Base-by-base conservation (phyloP, 1,284 basidiomycete species). In the Ceratobasidium sp. region DNA sequence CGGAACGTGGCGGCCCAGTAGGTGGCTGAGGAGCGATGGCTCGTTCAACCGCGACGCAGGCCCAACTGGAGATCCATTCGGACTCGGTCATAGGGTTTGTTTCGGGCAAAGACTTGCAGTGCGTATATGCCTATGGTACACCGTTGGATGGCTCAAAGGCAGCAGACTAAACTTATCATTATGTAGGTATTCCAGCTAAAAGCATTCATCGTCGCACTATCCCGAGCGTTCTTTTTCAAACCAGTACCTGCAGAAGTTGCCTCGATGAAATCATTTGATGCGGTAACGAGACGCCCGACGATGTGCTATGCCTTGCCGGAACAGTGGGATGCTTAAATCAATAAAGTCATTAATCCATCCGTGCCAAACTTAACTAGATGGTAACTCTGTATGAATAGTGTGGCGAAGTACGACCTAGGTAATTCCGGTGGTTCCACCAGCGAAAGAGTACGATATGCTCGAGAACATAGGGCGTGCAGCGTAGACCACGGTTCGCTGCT, bases 121-220 rank as follows among this genome's bases (percentile, higher is more conserved):
- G 41, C 19, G 64, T 36, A 24, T 44, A n/a, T n/a, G 14, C 3
- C 15, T 45, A 41, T 41, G 11, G 36, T 41, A 11, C 6, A n/a
- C n/a, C n/a, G n/a, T n/a, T n/a, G n/a, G n/a, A n/a, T n/a, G n/a
- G n/a, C n/a, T 36, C 33, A 22, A 36, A 19, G 27, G 8, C 33
- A 41, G 57, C 17, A 3, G 7, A n/a, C 33, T 33, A 15, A 29
- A 31, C 17, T 31, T 60, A 31, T 17, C 7, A 22, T 60, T 47
- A 6, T 63, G 29, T 48, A 66, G 53, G n/a, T 57, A 6, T 56
- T 69, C 15, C 53, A 69, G 47, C 65, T 57, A 24, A 69, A 69
- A 41, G 56, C 56, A 45, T 69, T 44, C 24, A 45, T 69, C 5
- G 36, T 36, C n/a, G 29, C 22, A 9, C 3, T 69, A 5, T 69